A percentile compares a stretch with the other conserved stretches of the same genome.
Evolutionary conservation across 306 rosid genomes (phyloP).

Genomic region (Cicer pinnatifidum): DNA sequence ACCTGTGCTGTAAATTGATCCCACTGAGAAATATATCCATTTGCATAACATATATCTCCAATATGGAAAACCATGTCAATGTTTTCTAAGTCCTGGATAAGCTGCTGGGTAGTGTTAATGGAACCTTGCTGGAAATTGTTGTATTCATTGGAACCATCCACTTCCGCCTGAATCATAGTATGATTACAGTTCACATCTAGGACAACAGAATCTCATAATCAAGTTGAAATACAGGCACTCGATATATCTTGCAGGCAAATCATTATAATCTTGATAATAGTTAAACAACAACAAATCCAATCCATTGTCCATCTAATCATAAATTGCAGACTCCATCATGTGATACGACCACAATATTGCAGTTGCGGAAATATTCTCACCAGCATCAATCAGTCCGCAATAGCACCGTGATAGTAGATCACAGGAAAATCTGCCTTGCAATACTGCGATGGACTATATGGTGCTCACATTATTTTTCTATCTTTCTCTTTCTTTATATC

Average conservation of each 20-base stretch:
- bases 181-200: neutral
- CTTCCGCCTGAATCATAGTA: conserved; percentile 64
- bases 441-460: too few relatives aligned
- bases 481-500: too few relatives aligned
- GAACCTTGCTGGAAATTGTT: conserved; percentile 83
- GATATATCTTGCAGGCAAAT: neutral
- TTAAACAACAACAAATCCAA: neutral
- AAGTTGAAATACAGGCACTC: neutral
- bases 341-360: too few relatives aligned
- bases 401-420: too few relatives aligned
- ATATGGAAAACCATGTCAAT: conserved; percentile 82
- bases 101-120: conserved; percentile 74
- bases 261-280: neutral
- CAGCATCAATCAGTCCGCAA: too few relatives aligned
- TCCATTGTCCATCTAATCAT: neutral
- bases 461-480: too few relatives aligned
- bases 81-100: conserved; percentile 69
- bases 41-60: conserved; percentile 90
- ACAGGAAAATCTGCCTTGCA: too few relatives aligned
- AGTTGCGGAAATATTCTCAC: too few relatives aligned
- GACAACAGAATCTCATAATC: conserved; percentile 24
- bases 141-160: conserved; percentile 90
- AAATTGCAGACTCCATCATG: too few relatives aligned
- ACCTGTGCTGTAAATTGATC: conserved; percentile 88
- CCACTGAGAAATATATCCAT: conserved; percentile 93